Base-by-base conservation (phyloP, 768 basidiomycete genomes). In the Phanerochaete carnosa region DNA sequence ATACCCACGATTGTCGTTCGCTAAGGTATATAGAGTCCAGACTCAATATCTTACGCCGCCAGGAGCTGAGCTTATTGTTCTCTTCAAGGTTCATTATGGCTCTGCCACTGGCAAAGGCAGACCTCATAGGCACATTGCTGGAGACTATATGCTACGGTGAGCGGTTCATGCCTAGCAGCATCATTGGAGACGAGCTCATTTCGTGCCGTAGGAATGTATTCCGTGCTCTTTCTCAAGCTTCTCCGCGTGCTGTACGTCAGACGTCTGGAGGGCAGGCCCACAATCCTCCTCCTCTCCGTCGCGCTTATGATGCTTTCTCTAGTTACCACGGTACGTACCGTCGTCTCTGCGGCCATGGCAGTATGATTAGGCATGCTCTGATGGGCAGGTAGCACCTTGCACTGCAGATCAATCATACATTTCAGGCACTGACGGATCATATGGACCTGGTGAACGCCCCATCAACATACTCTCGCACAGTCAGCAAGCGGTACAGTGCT, bases 361-460 rank as follows among this genome's bases (percentile, higher is more conserved):
- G 4, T 57, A 13, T 62, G 57, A n/a, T n/a, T 46, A n/a, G 1
- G 28, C 23, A 35, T 30, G 22, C 15, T 11, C 26, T 12, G n/a
- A 29, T 23, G 25, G 19, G 3, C 19, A 8, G 15, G 32, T 43
- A 72, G 70, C 70, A 72, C 33, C 29, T 72, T 26, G 16, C 61
- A 30, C 62, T 69, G 35, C 69, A 72, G 16, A 58, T 62, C 12
- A 46, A 66, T 11, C 68, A 70, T 26, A 26, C 62, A 11, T 64
- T 71, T 47, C 56, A 63, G 3, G 68, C 70, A 2, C 70, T 72
- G 62, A 70, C 68, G 46, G 16, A 12, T 19, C 53, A 64, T 35
- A 45, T 55, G 58, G 22, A 25, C 13, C 43, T 45, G 7, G 22
- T 58, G 3, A 64, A 69, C 23, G 67, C 59, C 26, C 62, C 70